phyloP scores from a whole-genome alignment of 768 basidiomycete genomes.

The Hygrophorus russula region DNA sequence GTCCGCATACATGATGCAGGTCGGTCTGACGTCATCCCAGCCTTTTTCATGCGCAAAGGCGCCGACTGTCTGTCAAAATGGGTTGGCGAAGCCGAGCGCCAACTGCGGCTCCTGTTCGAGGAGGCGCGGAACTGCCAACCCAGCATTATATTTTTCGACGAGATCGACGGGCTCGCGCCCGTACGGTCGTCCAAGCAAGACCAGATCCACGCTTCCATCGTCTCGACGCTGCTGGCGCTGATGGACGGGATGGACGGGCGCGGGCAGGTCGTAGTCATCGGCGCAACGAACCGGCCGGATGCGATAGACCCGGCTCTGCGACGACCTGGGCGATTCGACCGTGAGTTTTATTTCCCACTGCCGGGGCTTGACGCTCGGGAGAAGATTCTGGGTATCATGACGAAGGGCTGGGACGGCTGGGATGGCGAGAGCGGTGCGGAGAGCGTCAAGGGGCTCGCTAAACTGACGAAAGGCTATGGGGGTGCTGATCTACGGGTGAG shows the following conservation, averaged over 20 bases:
- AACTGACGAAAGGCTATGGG: conserved; percentile 93
- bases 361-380: conserved; percentile 77
- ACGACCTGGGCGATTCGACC: conserved; percentile 89
- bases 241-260: conserved; percentile 99
- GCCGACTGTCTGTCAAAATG: conserved; percentile 97
- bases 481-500: conserved; percentile 91
- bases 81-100: conserved; percentile 98
- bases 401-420: conserved; percentile 82
- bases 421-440: conserved; percentile 22
- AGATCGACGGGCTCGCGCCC: conserved; percentile 97
- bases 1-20: not conserved
- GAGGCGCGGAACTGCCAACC: conserved; percentile 90
- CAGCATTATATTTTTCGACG: conserved; percentile 98
- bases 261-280: conserved; percentile 95
- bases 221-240: conserved; percentile 87
- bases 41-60: conserved; percentile 99
- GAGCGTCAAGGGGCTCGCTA: conserved; percentile 50
- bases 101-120: conserved; percentile 89
- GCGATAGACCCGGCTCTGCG: conserved; percentile 95
- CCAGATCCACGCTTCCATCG: conserved; percentile 97
- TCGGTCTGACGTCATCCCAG: conserved; percentile 24
- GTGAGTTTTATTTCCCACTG: conserved; percentile 95
- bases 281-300: conserved; percentile 95
- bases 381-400: conserved; percentile 86
- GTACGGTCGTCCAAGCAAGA: conserved; percentile 98